phyloP scores from a whole-genome alignment of 2,329 filamentous ascomycete species.

The Diaporthe batatas region DNA sequence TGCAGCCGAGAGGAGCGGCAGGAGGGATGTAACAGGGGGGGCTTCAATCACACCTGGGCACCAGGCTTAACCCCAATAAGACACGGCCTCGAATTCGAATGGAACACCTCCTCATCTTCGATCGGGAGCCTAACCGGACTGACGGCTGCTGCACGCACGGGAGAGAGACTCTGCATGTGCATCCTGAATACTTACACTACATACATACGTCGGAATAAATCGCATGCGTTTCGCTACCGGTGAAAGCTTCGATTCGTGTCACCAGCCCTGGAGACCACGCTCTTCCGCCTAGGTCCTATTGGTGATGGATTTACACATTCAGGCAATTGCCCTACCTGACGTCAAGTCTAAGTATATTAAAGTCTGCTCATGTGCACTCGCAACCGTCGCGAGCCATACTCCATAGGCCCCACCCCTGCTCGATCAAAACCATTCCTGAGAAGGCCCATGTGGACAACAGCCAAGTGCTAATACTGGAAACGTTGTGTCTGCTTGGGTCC shows the following conservation, averaged over 20 bases:
- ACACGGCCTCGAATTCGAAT: constrained; percentile 24
- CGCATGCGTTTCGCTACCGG: constrained; percentile 17
- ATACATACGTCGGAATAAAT: neutral
- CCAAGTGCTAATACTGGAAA: neutral
- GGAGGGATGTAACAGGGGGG: neutral
- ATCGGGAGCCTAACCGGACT: constrained; percentile 20
- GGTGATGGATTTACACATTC: neutral
- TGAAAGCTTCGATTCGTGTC: constrained; percentile 23
- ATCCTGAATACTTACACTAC: neutral
- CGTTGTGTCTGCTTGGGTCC: neutral
- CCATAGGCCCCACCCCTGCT: neutral
- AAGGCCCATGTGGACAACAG: neutral
- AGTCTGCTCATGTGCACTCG: neutral
- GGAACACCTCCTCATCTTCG: constrained; percentile 24
- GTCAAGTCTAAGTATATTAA: neutral
- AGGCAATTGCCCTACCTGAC: constrained; percentile 5
- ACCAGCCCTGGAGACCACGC: neutral
- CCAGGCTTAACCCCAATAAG: constrained; percentile 1
- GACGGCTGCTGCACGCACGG: constrained; percentile 20
- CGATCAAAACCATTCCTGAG: neutral
- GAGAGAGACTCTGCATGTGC: neutral
- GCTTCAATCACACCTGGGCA: neutral
- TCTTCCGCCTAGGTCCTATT: neutral
- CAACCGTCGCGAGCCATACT: neutral
- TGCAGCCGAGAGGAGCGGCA: neutral